Evolutionary conservation across 768 basidiomycete genomes (phyloP).

Genomic region (Cystofilobasidium ferigula): DNA sequence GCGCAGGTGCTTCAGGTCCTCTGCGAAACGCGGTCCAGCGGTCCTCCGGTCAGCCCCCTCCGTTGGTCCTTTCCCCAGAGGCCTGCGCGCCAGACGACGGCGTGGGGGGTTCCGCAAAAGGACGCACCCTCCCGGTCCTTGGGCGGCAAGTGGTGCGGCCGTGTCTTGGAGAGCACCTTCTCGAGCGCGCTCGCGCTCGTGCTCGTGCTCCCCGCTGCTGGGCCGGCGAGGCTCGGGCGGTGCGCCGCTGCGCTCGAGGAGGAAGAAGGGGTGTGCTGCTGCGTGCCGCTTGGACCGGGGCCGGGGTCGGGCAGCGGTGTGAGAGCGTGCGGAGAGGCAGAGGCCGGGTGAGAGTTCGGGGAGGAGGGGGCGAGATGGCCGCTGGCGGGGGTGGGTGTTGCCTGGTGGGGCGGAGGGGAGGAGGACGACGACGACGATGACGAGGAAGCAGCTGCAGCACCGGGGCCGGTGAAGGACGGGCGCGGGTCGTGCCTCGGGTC

Average conservation of each 20-base stretch:
- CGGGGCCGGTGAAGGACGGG: neutral
- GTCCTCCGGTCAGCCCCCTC: too few relatives aligned
- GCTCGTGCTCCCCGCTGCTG: too few relatives aligned
- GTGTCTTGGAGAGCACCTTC: constrained; percentile 9
- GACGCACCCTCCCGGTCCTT: constrained; percentile 13
- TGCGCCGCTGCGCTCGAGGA: neutral
- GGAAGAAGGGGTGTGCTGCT: neutral
- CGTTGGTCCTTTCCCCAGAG: too few relatives aligned
- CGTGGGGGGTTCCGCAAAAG: too few relatives aligned
- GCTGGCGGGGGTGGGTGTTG: too few relatives aligned
- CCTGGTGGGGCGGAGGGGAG: too few relatives aligned
- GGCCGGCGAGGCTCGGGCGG: neutral
- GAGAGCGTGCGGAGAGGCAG: neutral
- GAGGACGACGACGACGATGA: too few relatives aligned
- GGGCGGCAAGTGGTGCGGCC: constrained; percentile 16
- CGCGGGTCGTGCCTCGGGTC: neutral
- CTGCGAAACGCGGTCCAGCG: neutral
- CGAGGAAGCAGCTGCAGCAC: too few relatives aligned
- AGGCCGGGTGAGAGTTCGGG: too few relatives aligned
- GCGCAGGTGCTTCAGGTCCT: constrained; percentile 14
- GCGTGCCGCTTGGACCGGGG: neutral
- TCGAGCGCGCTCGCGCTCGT: constrained; percentile 5
- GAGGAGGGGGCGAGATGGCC: too few relatives aligned
- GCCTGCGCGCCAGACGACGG: too few relatives aligned
- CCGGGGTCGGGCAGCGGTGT: neutral